phyloP scores from a whole-genome alignment of 2,329 filamentous ascomycete species.

The Pyrenophora teres region DNA sequence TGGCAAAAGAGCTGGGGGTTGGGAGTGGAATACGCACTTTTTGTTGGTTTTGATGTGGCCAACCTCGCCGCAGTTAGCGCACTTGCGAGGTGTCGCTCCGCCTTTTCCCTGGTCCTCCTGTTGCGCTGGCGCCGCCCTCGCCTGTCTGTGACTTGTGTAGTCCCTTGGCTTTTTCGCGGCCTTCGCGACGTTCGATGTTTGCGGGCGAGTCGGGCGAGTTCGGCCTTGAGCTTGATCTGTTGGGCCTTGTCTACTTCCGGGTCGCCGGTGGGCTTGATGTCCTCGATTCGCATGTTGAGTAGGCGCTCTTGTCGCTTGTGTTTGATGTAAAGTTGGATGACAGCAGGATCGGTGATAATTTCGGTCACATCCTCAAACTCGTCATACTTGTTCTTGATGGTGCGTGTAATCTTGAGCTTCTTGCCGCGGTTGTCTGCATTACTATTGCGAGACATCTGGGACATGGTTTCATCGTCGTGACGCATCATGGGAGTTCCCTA shows the following conservation, averaged over 20 bases:
- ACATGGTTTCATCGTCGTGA: slow-evolving; percentile 71
- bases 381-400: slow-evolving; percentile 65
- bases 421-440: slow-evolving; percentile 67
- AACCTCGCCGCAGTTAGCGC: slow-evolving; percentile 94
- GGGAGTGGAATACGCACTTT: slow-evolving; percentile 62
- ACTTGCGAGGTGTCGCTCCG: slow-evolving; percentile 74
- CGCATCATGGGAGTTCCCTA: slow-evolving; percentile 62
- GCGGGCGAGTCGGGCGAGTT: slow-evolving; percentile 82
- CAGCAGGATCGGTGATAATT: slow-evolving; percentile 70
- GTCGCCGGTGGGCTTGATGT: slow-evolving; percentile 68
- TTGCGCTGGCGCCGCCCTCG: slow-evolving; percentile 48
- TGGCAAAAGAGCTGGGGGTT: not conserved
- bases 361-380: slow-evolving; percentile 57
- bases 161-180: slow-evolving; percentile 87
- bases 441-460: slow-evolving; percentile 56
- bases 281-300: slow-evolving; percentile 72
- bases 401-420: slow-evolving; percentile 74
- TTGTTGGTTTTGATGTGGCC: slow-evolving; percentile 99
- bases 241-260: slow-evolving; percentile 67
- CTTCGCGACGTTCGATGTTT: slow-evolving; percentile 92
- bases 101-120: slow-evolving; percentile 51
- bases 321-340: slow-evolving; percentile 88
- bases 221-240: slow-evolving; percentile 67
- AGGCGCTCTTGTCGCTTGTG: slow-evolving; percentile 73
- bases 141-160: slow-evolving; percentile 49